Conservation (phyloP, 371 early-diverging fungal species). For the Apophysomyces sp. region DNA sequence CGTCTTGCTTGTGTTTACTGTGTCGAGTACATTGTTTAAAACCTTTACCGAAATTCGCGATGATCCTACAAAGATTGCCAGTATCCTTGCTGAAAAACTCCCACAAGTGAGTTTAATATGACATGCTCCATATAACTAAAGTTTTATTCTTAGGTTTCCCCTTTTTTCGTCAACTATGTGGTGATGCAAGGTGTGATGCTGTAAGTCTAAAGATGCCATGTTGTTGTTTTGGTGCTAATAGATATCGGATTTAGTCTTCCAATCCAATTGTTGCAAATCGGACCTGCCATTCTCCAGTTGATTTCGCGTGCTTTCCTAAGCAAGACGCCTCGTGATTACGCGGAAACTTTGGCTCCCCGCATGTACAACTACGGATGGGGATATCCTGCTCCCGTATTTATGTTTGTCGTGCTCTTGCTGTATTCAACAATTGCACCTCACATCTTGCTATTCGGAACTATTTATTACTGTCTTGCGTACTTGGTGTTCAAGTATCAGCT, state of each 20-base stretch:
- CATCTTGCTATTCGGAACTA: conserved; percentile 70
- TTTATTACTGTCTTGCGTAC: conserved; percentile 74
- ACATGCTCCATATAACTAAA: not conserved
- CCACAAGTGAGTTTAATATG: conserved; percentile 44
- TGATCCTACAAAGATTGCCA: conserved; percentile 66
- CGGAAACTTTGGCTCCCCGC: conserved; percentile 62
- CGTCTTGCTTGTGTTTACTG: conserved; percentile 81
- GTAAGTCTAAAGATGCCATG: conserved; percentile 21
- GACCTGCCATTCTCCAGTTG: conserved; percentile 55
- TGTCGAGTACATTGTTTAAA: conserved; percentile 77
- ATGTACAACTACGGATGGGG: conserved; percentile 69
- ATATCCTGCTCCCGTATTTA: conserved; percentile 68
- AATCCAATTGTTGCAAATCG: conserved; percentile 62
- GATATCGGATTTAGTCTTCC: conserved; percentile 38
- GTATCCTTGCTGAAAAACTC: conserved; percentile 68
- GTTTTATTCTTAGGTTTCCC: conserved; percentile 41
- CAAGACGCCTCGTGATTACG: conserved; percentile 68
- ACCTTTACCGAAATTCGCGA: conserved; percentile 69
- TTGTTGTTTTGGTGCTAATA: not conserved
- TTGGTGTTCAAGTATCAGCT: conserved; percentile 76
- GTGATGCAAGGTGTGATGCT: conserved; percentile 61
- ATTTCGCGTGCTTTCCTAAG: conserved; percentile 52
- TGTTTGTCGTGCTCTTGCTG: conserved; percentile 74
- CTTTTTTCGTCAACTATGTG: conserved; percentile 69
- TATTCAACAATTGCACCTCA: conserved; percentile 86